Base-by-base conservation (phyloP, 179 eudicot genomes). In the Beta macrorhiza region DNA sequence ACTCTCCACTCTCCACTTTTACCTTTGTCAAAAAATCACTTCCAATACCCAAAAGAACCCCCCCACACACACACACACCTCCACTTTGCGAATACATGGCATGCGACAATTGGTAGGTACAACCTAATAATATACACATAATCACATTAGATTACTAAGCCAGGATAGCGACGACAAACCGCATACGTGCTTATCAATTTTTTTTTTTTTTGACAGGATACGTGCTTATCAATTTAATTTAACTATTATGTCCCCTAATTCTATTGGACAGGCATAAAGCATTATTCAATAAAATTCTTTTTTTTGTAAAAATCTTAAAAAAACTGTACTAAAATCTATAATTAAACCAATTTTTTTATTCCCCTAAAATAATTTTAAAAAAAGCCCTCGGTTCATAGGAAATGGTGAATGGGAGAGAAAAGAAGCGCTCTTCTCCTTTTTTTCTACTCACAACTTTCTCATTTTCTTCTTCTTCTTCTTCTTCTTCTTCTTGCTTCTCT, bases 361-460 rank as follows among this genome's bases (percentile, higher is more conserved):
- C 42, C 42, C 42, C 42, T 37, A 37, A 37, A 37, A 37, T 37
- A 37, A 1, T 37, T 37, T 37, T 37, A 0, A 37, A 37, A 37
- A 37, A 37, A 37, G 42, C 42, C 42, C 70, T 49, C 17, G 25
- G 53, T 71, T 71, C 71, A 72, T 80, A 61, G 62, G 51, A 61
- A 80, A 80, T 72, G 71, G 77, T 59, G 77, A 71, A 32, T 53
- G 51, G 17, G 22, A 52, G 55, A n/a, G 49, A 52, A 80, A 79
- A 70, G 75, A 70, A 71, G 64, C 71, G 72, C 63, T 55, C 74
- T 64, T 74, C 79, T 47, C 52, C 11, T 25, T 32, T 29, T 64
- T 44, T 51, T n/a, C 56, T 20, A 72, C 74, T 79, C 82, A 79
- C 82, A 72, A 49, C 82, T 79, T 79, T 79, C 61, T 79, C 82